Evolutionary conservation across 768 basidiomycete species (phyloP), one percentile per base, ranked within the genome.

Genomic region (Sporobolomyces roseus): DNA sequence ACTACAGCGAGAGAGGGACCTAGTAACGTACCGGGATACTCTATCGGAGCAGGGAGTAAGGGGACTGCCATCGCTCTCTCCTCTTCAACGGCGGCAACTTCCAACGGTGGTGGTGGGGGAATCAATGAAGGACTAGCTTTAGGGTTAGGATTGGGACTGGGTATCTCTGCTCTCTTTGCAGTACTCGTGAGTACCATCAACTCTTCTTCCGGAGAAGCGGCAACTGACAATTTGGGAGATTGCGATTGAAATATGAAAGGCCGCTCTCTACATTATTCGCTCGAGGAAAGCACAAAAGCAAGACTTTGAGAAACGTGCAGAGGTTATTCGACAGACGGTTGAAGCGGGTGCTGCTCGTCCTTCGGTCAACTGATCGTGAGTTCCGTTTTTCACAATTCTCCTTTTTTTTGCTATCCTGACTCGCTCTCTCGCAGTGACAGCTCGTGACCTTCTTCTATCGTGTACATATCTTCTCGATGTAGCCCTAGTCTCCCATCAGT

Each of bases 291-390:
- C 48, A 4, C 55, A 60, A 48, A 27, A 43, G 13, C 14, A 19
- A 3, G 58, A 59, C n/a, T 66, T 66, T 35, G 65, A 59, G 41
- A n/a, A 41, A 25, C 65, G 65, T 29, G 65, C 65, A 23, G 30
- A 33, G 1, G 23, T 30, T 16, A 66, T 66, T 33, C 21, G 38
- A 3, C 49, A 50, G 1, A 66, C 58, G 0, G 50, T 66, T 29
- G 49, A 43, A 21, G 35, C 58, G 5, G 43, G 43, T 2, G 33
- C 32, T 23, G 29, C 58, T 29, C 58, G 58, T 23, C 43, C 58
- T 30, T 2, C 4, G 35, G 36, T n/a, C 33, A 45, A 58, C 56
- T 45, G 16, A 29, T 16, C 3, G 9, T 41, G 27, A 8, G 14
- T n/a, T n/a, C 35, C 5, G 4, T 29, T 32, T 29, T 7, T 17